Evolutionary conservation across 306 rosid genomes (phyloP).

Genomic region (Ceratonia siliqua): DNA sequence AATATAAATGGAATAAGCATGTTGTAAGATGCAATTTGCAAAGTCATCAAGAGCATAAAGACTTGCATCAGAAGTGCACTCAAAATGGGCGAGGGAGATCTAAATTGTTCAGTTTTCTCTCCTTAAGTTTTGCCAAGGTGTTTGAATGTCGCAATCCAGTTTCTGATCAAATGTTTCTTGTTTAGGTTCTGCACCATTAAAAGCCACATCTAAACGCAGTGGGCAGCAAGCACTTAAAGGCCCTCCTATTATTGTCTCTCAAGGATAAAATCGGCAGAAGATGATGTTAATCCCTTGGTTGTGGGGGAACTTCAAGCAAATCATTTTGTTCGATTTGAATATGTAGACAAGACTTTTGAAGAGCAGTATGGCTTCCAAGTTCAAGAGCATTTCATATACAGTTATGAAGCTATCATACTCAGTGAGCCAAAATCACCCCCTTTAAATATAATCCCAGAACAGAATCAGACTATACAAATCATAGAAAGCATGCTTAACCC

Average conservation of each 20-base stretch:
- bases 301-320: conserved; percentile 8
- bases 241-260: neutral
- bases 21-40: neutral
- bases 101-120: neutral
- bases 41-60: neutral
- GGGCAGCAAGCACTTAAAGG: neutral
- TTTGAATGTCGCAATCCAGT: neutral
- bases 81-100: neutral
- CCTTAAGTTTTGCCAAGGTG: neutral
- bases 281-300: neutral
- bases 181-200: neutral
- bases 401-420: neutral
- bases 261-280: conserved; percentile 14
- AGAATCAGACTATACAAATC: conserved; percentile 6
- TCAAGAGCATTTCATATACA: neutral
- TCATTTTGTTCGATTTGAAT: conserved; percentile 7
- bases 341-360: neutral
- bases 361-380: neutral
- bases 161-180: neutral
- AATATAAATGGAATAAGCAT: neutral
- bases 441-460: neutral
- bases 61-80: neutral
- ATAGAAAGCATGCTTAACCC: conserved; percentile 12
- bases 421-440: neutral
- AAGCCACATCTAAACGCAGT: neutral